Percentiles rank a stretch among this genome's conserved stretches.
Conservation (phyloP, 495 filamentous ascomycete species). For the Viridothelium virens region DNA sequence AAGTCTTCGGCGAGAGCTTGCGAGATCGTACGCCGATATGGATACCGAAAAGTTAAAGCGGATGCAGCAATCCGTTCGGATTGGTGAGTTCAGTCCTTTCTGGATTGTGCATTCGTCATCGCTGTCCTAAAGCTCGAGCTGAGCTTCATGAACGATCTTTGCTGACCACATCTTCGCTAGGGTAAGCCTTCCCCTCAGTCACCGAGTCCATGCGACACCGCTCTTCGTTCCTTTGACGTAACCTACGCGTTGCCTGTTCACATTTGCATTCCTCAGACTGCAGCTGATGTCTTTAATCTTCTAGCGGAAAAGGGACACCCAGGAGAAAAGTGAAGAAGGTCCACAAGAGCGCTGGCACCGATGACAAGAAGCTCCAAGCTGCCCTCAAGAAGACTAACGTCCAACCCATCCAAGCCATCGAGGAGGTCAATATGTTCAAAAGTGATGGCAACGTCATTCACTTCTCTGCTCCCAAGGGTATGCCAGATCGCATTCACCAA, state of each 20-base stretch:
- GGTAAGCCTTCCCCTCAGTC: conserved; percentile 13
- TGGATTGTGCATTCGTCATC: neutral
- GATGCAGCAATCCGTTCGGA: conserved; percentile 68
- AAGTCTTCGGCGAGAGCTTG: neutral
- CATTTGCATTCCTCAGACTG: no score
- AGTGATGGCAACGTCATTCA: conserved; percentile 99
- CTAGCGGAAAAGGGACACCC: conserved; percentile 95
- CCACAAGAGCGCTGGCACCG: conserved; percentile 77
- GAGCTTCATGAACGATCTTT: neutral
- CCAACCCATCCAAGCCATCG: conserved; percentile 84
- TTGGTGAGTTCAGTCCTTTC: conserved; percentile 51
- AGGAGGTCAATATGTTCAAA: conserved; percentile 99
- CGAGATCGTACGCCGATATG: conserved; percentile 43
- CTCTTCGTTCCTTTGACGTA: neutral
- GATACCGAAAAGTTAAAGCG: conserved; percentile 68
- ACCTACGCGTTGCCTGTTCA: no score
- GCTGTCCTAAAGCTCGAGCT: neutral
- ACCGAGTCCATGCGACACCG: neutral
- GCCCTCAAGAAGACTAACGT: conserved; percentile 46
- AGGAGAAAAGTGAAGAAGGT: conserved; percentile 98
- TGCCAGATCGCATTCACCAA: conserved; percentile 23
- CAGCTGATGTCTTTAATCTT: neutral
- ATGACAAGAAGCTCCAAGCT: conserved; percentile 99
- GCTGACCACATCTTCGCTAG: conserved; percentile 2
- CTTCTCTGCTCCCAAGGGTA: conserved; percentile 94